These are phyloP conservation scores for Melampsora americana DNA, from an alignment of 1,284 basidiomycete genomes.

Conservation along the genomic window DNA sequence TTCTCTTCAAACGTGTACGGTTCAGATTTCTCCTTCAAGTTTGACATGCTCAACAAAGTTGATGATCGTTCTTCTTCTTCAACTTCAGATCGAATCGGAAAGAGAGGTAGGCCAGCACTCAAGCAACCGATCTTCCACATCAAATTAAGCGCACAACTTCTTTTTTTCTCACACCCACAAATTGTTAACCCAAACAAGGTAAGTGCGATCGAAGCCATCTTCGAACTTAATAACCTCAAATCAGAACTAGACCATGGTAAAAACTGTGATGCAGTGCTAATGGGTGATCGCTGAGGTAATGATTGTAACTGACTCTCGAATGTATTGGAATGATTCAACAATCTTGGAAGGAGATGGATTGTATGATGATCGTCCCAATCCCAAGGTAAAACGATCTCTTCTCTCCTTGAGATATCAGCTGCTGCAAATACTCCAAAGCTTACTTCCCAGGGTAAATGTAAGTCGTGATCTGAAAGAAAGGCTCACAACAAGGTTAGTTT, in stretches of 20 bases:
- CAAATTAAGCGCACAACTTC: conserved; percentile 38
- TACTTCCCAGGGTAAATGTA: conserved; percentile 58
- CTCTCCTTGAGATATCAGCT: conserved; percentile 69
- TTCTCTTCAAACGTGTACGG: conserved; percentile 30
- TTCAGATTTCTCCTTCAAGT: conserved; percentile 30
- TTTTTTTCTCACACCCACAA: conserved; percentile 43
- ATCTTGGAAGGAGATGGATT: conserved; percentile 72
- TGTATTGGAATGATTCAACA: conserved; percentile 51
- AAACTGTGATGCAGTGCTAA: conserved; percentile 22
- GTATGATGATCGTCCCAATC: conserved; percentile 93
- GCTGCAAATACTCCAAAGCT: conserved; percentile 74
- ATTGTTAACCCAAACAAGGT: conserved; percentile 34
- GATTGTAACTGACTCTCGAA: conserved; percentile 35
- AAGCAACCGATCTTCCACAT: conserved; percentile 44
- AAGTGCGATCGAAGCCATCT: conserved; percentile 35
- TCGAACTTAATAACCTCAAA: conserved; percentile 26
- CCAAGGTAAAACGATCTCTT: conserved; percentile 89
- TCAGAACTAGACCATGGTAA: conserved; percentile 34
- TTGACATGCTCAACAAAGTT: conserved; percentile 7
- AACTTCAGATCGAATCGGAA: conserved; percentile 19
- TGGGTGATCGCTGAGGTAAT: conserved; percentile 5
- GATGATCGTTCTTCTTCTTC: conserved; percentile 10
- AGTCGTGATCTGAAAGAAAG: conserved; percentile 56
- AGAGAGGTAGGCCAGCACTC: conserved; percentile 39
- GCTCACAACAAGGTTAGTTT: conserved; percentile 44